Evolutionary conservation across 768 basidiomycete species (phyloP).

Genomic region (Suillus sp.): DNA sequence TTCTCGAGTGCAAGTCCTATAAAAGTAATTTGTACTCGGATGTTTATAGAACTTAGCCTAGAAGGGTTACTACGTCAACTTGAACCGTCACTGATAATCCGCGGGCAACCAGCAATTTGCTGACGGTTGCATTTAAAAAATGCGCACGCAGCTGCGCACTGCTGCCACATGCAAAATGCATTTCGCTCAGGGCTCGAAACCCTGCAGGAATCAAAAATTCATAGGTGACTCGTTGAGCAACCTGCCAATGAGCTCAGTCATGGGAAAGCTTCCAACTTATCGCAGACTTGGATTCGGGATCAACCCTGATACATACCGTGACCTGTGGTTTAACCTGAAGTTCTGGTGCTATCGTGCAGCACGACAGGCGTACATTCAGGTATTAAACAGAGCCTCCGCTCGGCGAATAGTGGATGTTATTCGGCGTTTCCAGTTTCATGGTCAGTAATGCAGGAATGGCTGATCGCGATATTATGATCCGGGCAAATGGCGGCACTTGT

Average conservation of each 20-base stretch:
- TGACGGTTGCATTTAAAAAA: not conserved
- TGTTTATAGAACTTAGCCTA: not conserved
- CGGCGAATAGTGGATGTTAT: not conserved
- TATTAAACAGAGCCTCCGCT: not conserved
- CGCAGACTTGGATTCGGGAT: not conserved
- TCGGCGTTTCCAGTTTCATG: constrained; percentile 3
- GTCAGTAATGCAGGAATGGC: not conserved
- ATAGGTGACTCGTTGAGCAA: not conserved
- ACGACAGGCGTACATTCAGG: not conserved
- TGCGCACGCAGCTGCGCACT: not conserved
- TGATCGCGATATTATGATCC: not conserved
- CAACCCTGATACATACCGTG: not conserved
- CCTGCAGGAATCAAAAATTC: not conserved
- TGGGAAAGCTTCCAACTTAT: not conserved
- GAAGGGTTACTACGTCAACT: not conserved
- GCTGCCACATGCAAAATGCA: constrained; percentile 7
- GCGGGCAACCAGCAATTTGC: not conserved
- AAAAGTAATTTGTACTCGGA: not conserved
- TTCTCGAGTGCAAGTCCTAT: not conserved
- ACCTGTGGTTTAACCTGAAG: not conserved
- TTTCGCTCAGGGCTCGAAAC: not conserved
- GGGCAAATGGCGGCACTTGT: not conserved
- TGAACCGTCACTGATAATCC: not conserved
- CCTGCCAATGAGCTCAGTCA: not conserved
- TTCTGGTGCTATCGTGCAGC: not conserved